Evolutionary conservation across 2,329 filamentous ascomycete genomes (phyloP).

Genomic region (Zymoseptoria passerinii): DNA sequence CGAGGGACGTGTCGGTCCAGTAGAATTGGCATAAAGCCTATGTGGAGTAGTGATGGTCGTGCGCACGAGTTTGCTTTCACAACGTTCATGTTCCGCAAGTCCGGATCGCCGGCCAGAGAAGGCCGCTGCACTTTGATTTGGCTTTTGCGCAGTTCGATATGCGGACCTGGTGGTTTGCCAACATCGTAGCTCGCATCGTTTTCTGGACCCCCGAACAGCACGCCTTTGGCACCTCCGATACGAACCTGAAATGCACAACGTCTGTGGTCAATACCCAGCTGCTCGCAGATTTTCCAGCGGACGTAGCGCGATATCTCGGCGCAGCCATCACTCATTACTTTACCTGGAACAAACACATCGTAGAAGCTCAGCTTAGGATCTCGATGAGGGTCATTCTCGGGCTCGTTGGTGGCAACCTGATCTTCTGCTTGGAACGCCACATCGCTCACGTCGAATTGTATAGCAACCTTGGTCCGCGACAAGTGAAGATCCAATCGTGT

Average conservation of each 20-base stretch:
- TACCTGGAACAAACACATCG: conserved; percentile 4
- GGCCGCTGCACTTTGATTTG: conserved; percentile 52
- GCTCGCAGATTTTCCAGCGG: conserved; percentile 44
- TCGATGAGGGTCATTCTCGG: conserved; percentile 31
- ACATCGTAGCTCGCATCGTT: background rate
- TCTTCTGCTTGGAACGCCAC: conserved; percentile 20
- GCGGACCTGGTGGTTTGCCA: conserved; percentile 2
- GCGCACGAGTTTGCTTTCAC: conserved; percentile 42
- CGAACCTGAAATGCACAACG: conserved; percentile 62
- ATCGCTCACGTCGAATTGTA: conserved; percentile 32
- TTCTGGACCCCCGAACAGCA: conserved; percentile 51
- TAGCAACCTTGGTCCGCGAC: conserved; percentile 33
- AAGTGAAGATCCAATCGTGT: conserved; percentile 36
- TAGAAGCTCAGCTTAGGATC: conserved; percentile 21
- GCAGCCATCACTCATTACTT: conserved; percentile 49
- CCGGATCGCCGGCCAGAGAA: conserved; percentile 27
- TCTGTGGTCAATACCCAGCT: conserved; percentile 44
- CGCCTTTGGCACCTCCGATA: conserved; percentile 64
- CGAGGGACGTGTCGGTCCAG: conserved; percentile 48
- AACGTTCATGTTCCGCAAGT: conserved; percentile 51
- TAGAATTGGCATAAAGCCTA: conserved; percentile 61
- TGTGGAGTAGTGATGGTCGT: conserved; percentile 51
- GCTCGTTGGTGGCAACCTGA: conserved; percentile 24
- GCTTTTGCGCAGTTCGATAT: conserved; percentile 51
- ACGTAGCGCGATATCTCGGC: conserved; percentile 55